Conservation (phyloP, 2,329 filamentous ascomycete genomes). For the Pseudopyricularia javanii region DNA sequence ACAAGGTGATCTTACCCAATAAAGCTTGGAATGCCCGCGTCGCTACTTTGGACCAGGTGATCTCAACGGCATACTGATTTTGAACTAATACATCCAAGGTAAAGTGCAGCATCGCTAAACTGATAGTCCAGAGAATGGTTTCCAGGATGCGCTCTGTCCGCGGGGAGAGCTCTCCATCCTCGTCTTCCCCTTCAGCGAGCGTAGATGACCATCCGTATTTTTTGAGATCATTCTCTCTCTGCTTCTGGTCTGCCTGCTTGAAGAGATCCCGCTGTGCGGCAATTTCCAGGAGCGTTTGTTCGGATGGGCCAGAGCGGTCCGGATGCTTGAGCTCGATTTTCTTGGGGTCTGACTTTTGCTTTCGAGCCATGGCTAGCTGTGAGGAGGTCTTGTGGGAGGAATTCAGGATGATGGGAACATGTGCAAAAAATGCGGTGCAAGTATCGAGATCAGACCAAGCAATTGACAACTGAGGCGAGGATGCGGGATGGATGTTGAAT, state of each 20-base stretch:
- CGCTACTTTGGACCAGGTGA: constrained; percentile 45
- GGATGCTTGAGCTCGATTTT: constrained; percentile 56
- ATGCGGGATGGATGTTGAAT: too few species aligned
- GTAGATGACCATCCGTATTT: constrained; percentile 3
- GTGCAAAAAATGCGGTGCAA: too few species aligned
- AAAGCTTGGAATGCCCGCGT: constrained; percentile 39
- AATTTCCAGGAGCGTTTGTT: constrained; percentile 61
- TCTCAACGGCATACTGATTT: constrained; percentile 60
- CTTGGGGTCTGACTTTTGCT: constrained; percentile 32
- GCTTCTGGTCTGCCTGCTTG: constrained; percentile 29
- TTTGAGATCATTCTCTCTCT: constrained; percentile 9
- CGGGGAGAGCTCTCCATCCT: constrained; percentile 22
- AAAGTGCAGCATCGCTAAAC: constrained; percentile 61
- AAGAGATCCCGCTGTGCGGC: constrained; percentile 53
- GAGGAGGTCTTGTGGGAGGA: neutral
- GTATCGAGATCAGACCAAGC: too few species aligned
- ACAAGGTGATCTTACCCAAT: constrained; percentile 26
- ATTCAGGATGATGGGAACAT: neutral
- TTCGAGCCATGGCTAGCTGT: constrained; percentile 29
- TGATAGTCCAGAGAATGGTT: constrained; percentile 43
- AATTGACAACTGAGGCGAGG: too few species aligned
- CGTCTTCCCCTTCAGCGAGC: constrained; percentile 14
- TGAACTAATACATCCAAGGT: constrained; percentile 71
- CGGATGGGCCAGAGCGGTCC: constrained; percentile 47
- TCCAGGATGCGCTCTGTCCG: constrained; percentile 40